Evolutionary conservation across 345 rosid species (phyloP).

Genomic region (Boechera retrofracta): DNA sequence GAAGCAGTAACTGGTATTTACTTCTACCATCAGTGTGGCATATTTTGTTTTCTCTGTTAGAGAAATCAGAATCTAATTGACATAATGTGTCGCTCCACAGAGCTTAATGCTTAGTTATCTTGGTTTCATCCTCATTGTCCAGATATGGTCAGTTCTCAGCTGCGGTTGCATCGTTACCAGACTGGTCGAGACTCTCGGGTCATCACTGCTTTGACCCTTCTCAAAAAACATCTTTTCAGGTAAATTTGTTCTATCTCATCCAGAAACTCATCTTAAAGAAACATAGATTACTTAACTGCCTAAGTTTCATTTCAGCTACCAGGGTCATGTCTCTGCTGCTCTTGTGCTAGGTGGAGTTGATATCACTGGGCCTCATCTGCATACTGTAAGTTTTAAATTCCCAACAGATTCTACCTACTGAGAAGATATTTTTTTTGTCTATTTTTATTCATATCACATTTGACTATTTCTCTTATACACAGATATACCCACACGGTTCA

Average conservation of each 20-base stretch:
- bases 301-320: slow-evolving; percentile 59
- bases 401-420: neutral
- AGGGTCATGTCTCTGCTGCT: slow-evolving; percentile 79
- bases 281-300: slow-evolving; percentile 25
- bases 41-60: neutral
- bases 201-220: slow-evolving; percentile 81
- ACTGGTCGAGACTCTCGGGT: slow-evolving; percentile 84
- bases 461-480: slow-evolving; percentile 24
- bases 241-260: slow-evolving; percentile 28
- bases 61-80: neutral
- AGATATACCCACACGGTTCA: slow-evolving; percentile 92
- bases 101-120: slow-evolving; percentile 7
- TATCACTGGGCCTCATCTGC: slow-evolving; percentile 81
- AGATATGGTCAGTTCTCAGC: slow-evolving; percentile 94
- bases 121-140: slow-evolving; percentile 8
- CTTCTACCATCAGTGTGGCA: neutral
- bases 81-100: neutral
- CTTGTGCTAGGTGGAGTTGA: slow-evolving; percentile 92
- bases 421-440: neutral
- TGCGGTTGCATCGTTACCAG: slow-evolving; percentile 78
- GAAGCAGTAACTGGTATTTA: slow-evolving; percentile 93
- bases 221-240: slow-evolving; percentile 82
- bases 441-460: slow-evolving; percentile 15
- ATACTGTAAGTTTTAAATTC: slow-evolving; percentile 58
- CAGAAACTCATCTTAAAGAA: neutral